A percentile compares a stretch with the other conserved stretches of the same genome.
phyloP scores from a whole-genome alignment of 2,329 filamentous ascomycete species.

The Fusarium lyarnte region DNA sequence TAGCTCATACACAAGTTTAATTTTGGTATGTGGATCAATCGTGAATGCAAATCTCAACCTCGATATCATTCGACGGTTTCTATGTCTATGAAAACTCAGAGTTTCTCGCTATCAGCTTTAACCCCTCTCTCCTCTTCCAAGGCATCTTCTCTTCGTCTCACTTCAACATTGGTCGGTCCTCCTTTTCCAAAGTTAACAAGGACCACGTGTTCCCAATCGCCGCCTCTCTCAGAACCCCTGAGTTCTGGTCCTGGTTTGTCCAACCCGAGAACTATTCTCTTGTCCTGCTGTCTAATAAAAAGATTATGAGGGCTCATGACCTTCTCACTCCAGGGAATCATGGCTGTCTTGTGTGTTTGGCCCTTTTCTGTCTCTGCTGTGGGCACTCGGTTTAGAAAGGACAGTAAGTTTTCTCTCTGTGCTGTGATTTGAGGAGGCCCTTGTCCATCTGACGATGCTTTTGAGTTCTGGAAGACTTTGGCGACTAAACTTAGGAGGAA shows the following conservation, averaged over 20 bases:
- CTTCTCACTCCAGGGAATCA: conserved; percentile 67
- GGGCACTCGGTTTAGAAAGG: conserved; percentile 60
- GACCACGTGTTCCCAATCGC: conserved; percentile 69
- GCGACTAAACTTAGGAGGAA: conserved; percentile 73
- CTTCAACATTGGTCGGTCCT: conserved; percentile 63
- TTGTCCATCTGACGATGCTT: conserved; percentile 38
- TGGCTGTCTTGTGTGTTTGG: conserved; percentile 52
- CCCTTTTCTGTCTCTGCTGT: conserved; percentile 54
- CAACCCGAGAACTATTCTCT: conserved; percentile 63
- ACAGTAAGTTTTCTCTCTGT: conserved; percentile 63
- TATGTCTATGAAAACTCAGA: conserved; percentile 32
- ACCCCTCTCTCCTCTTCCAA: conserved; percentile 55
- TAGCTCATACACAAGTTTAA: background rate
- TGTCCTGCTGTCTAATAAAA: conserved; percentile 56
- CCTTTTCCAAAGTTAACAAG: conserved; percentile 63
- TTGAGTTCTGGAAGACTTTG: conserved; percentile 57
- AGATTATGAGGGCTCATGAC: conserved; percentile 66
- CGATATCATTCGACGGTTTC: background rate
- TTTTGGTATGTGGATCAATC: background rate
- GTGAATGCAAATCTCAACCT: background rate
- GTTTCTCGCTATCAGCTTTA: conserved; percentile 39
- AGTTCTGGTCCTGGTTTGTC: conserved; percentile 68
- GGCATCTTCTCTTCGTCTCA: conserved; percentile 60
- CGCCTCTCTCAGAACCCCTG: conserved; percentile 56
- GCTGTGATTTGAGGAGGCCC: conserved; percentile 50